phyloP scores from a whole-genome alignment of 2,329 filamentous ascomycete species.

The Monosporascus sp. region DNA sequence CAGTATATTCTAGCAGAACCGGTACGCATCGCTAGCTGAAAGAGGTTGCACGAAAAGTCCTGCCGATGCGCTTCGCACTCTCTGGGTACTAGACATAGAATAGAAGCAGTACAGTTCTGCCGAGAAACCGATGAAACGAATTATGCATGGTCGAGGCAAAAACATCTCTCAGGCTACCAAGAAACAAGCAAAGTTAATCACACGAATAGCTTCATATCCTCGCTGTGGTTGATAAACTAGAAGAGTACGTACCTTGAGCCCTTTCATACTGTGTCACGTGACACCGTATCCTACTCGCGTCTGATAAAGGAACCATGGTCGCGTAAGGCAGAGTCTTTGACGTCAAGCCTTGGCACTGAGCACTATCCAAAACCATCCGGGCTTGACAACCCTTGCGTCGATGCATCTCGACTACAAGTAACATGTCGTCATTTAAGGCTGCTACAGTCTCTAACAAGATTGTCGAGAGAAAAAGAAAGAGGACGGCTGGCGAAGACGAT shows the following conservation, averaged over 20 bases:
- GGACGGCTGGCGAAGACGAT: slow-evolving; percentile 21
- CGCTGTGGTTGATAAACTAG: no score
- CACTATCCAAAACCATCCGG: neutral
- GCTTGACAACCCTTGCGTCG: neutral
- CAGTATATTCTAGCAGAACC: no score
- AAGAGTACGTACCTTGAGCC: slow-evolving; percentile 1
- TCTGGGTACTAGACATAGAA: neutral
- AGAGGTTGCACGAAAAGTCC: neutral
- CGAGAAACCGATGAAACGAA: neutral
- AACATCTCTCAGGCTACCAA: neutral
- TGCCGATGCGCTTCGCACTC: neutral
- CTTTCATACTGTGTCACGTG: neutral
- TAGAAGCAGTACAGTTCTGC: neutral
- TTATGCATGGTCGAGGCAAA: neutral
- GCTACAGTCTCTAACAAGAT: slow-evolving; percentile 39
- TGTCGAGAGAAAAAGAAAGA: slow-evolving; percentile 32
- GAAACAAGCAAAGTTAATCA: no score
- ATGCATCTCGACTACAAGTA: slow-evolving; percentile 24
- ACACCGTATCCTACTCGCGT: neutral
- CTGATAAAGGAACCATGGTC: neutral
- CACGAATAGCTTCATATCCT: no score
- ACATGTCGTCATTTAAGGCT: slow-evolving; percentile 41
- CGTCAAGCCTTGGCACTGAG: slow-evolving; percentile 4
- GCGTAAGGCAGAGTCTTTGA: slow-evolving; percentile 2
- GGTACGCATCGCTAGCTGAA: no score